phyloP scores from a whole-genome alignment of 306 rosid species.

The Mimosa pudica region DNA sequence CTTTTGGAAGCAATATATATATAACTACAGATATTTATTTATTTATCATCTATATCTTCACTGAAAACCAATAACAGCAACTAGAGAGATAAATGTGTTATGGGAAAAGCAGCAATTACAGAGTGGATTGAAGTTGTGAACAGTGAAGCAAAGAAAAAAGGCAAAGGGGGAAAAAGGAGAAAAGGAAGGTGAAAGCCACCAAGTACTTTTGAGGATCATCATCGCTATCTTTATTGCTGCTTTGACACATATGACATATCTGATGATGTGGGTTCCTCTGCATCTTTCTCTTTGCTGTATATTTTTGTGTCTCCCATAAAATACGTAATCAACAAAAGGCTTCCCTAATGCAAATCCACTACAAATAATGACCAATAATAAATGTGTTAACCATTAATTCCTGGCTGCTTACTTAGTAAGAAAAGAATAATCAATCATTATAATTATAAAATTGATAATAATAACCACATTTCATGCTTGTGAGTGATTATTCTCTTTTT shows the following conservation, averaged over 20 bases:
- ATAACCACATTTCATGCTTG: slow-evolving; percentile 41
- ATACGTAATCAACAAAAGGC: slow-evolving; percentile 7
- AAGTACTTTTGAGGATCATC: slow-evolving; percentile 50
- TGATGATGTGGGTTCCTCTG: slow-evolving; percentile 7
- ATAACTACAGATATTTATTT: not conserved
- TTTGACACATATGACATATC: slow-evolving; percentile 35
- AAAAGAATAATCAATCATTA: slow-evolving; percentile 10
- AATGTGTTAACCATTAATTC: slow-evolving; percentile 20
- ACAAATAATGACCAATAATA: slow-evolving; percentile 31
- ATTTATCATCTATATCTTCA: not conserved
- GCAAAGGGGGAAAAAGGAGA: slow-evolving; percentile 32
- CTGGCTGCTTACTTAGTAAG: slow-evolving; percentile 18
- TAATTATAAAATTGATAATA: not conserved
- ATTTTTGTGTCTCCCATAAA: slow-evolving; percentile 17
- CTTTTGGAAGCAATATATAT: not conserved
- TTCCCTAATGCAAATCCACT: not conserved
- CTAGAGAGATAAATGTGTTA: not conserved
- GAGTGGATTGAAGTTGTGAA: slow-evolving; percentile 29
- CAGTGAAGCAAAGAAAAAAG: slow-evolving; percentile 12
- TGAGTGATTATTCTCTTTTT: slow-evolving; percentile 43
- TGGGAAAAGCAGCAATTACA: slow-evolving; percentile 37
- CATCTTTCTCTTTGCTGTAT: slow-evolving; percentile 9
- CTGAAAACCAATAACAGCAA: slow-evolving; percentile 1
- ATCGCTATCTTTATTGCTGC: slow-evolving; percentile 48
- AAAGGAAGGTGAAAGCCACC: slow-evolving; percentile 40